Evolutionary conservation across 2,329 filamentous ascomycete species (phyloP), one percentile per base, ranked within the genome.

Genomic region (Stachybotrys chlorohalonatus): DNA sequence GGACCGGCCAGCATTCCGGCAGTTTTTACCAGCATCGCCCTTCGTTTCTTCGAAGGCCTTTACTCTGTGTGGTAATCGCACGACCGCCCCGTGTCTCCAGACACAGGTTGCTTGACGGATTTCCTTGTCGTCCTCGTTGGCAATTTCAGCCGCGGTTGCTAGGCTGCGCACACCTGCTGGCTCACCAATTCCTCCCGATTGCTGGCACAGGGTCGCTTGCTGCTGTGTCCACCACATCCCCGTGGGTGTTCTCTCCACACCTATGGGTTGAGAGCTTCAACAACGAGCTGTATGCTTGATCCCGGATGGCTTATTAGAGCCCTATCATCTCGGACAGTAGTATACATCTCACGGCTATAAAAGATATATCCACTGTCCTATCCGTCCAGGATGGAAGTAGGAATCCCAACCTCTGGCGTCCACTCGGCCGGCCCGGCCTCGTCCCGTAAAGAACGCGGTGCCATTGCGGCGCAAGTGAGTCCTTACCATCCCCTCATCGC

Each of bases 401-500:
- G 31, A 51, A 36, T 15, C 11, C 17, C 63, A 17, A 57, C 63
- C 56, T 65, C 59, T 50, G 61, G 54, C 56, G 68, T 68, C 54
- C 65, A 64, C 62, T 70, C 68, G 56, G 64, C 65, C 54, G 67
- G 52, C 63, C 69, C 49, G 64, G 64, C 57, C 39, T 58, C 62
- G 42, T 67, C 63, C 57, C 65, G 69, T 55, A 73, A 72, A 58
- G 69, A 71, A 56, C 68, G 70, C 55, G 70, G 70, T 56, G 66
- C 69, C 30, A 72, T 73, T 62, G 70, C 70, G 57, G 68, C 70
- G 52, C 69, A 71, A 66, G 68, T 72, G 64, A 58, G 62, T 60
- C 15, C 36, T 42, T 5, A 13, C 36, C 13, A 13, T 9, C 36
- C 36, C 36, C 13, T 42, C 9, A 13, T 42, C 13, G 8, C 13